Evolutionary conservation across 1,139 yeast genomes (phyloP).

Genomic region (Casaregolazyma suthepensis): DNA sequence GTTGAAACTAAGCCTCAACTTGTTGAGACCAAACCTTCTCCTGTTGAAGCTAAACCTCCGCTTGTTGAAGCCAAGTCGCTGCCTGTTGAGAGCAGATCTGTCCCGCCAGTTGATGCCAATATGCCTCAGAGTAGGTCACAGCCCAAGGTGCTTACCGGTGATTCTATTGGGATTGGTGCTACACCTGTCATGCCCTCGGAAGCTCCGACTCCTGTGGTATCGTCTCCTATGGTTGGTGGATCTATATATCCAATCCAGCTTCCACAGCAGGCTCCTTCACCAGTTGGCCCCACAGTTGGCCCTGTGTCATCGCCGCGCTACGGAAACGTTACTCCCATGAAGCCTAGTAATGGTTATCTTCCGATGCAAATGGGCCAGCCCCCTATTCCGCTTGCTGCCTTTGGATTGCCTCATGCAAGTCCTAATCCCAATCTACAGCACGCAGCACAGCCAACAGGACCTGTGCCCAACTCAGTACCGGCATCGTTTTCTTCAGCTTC

Average conservation of each 20-base stretch:
- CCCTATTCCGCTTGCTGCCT: conserved; percentile 4
- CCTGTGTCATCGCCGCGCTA: neutral
- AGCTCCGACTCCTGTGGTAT: conserved; percentile 3
- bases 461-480: neutral
- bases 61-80: neutral
- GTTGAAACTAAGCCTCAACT: neutral
- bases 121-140: neutral
- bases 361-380: conserved; percentile 5
- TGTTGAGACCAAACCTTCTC: neutral
- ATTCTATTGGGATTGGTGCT: neutral
- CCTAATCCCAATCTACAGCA: conserved; percentile 7
- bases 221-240: conserved; percentile 1
- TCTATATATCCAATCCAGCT: conserved; percentile 1
- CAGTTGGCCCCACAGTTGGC: conserved; percentile 2
- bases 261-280: conserved; percentile 10
- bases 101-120: neutral
- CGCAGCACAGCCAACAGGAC: conserved; percentile 1
- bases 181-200: conserved; percentile 1
- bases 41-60: neutral
- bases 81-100: neutral
- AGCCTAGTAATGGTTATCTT: neutral
- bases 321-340: conserved; percentile 4
- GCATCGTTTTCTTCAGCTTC: conserved; percentile 1
- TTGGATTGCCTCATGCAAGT: conserved; percentile 5
- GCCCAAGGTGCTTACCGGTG: conserved; percentile 2